phyloP scores from a whole-genome alignment of 352 stramenopile species.

The Globisporangium nunn region DNA sequence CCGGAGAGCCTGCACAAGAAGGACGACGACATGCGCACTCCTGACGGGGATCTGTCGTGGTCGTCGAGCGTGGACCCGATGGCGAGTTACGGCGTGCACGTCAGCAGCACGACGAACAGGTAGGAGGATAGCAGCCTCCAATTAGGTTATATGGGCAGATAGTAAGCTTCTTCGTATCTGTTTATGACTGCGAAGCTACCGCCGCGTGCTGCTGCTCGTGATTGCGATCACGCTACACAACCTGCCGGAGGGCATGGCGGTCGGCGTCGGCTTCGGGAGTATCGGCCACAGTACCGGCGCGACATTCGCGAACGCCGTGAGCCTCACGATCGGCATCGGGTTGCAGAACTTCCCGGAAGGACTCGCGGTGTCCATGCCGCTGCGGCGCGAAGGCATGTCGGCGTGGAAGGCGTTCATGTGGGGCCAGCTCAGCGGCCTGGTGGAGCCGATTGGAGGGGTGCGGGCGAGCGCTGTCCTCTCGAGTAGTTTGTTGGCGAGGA shows the following conservation, averaged over 20 bases:
- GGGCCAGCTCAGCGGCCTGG: slow-evolving; percentile 85
- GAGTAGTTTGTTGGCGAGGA: slow-evolving; percentile 5
- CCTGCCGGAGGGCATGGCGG: slow-evolving; percentile 85
- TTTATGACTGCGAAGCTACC: slow-evolving; percentile 31
- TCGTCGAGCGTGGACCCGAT: slow-evolving; percentile 15
- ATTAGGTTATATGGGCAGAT: not conserved
- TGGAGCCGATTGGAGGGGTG: slow-evolving; percentile 83
- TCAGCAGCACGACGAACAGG: slow-evolving; percentile 8
- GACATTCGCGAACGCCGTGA: slow-evolving; percentile 77
- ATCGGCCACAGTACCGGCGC: slow-evolving; percentile 58
- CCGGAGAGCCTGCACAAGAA: slow-evolving; percentile 48
- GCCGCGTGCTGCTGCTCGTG: slow-evolving; percentile 78
- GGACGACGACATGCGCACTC: slow-evolving; percentile 26
- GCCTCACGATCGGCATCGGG: slow-evolving; percentile 82
- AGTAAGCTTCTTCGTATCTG: not conserved
- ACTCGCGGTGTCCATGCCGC: slow-evolving; percentile 82
- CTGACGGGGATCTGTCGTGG: slow-evolving; percentile 5
- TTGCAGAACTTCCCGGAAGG: slow-evolving; percentile 90
- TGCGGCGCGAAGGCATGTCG: slow-evolving; percentile 81
- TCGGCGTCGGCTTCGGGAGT: slow-evolving; percentile 87
- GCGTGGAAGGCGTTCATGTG: slow-evolving; percentile 84
- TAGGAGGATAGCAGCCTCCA: too few relatives aligned
- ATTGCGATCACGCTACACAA: slow-evolving; percentile 90
- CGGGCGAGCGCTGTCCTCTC: slow-evolving; percentile 2
- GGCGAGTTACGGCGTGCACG: slow-evolving; percentile 22